Evolutionary conservation across 495 filamentous ascomycete species (phyloP).

Genomic region (Hypoxylon subgilvum): DNA sequence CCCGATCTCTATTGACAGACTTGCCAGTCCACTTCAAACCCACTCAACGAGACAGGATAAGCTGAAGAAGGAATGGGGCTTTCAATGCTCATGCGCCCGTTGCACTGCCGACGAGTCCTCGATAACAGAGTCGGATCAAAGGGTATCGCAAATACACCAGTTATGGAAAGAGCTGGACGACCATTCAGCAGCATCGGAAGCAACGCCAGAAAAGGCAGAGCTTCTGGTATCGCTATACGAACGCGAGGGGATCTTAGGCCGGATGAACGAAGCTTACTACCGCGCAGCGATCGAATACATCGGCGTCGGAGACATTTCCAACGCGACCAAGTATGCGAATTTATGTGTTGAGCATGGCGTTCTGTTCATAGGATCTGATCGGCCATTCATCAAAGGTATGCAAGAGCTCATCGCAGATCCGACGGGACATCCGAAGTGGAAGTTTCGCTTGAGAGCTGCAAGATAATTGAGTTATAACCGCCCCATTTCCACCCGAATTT

Average conservation of each 20-base stretch:
- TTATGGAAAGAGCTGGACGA: conserved; percentile 39
- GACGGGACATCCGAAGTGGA: conserved; percentile 41
- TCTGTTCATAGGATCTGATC: conserved; percentile 36
- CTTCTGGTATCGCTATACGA: conserved; percentile 45
- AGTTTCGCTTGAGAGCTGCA: conserved; percentile 29
- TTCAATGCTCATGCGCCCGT: conserved; percentile 45
- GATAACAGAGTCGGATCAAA: conserved; percentile 41
- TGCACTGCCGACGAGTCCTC: conserved; percentile 35
- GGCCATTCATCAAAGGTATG: conserved; percentile 44
- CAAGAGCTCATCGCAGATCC: conserved; percentile 36
- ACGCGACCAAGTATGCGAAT: conserved; percentile 44
- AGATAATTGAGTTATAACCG: too few species aligned
- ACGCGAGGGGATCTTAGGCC: conserved; percentile 45
- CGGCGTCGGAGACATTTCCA: conserved; percentile 45
- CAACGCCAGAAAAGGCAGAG: conserved; percentile 45
- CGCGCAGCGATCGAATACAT: conserved; percentile 50
- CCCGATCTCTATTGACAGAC: background rate
- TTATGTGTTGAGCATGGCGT: conserved; percentile 44
- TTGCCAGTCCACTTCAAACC: conserved; percentile 38
- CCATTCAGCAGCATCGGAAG: conserved; percentile 31
- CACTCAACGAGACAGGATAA: conserved; percentile 35
- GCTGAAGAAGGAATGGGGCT: conserved; percentile 48
- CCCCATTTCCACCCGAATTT: too few species aligned
- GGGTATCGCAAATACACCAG: conserved; percentile 41
- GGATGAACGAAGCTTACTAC: conserved; percentile 46